Base-by-base conservation (phyloP, 1,284 basidiomycete species). In the Cryptococcus sp. region DNA sequence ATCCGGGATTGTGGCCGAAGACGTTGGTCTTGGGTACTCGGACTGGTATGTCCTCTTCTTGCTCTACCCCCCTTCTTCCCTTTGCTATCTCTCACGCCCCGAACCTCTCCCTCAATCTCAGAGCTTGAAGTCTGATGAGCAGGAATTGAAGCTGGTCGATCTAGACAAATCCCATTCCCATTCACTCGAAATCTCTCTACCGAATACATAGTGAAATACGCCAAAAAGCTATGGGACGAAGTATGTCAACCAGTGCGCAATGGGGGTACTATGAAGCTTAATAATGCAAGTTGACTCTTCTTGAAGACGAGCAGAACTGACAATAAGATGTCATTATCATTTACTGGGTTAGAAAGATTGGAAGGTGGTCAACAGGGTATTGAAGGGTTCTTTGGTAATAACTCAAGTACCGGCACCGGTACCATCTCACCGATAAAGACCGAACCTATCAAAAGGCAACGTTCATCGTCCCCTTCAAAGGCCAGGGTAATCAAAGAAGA, bases 1-100 rank as follows among this genome's bases (percentile, higher is more conserved):
- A 81, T 19, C 83, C 86, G 0, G 85, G 85, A 31, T 70, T 97
- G 18, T 98, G 93, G 92, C 94, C 94, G 0, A 97, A 91, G 73
- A 88, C 88, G 0, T 77, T 98, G 36, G 89, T 88, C 9, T 76
- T 98, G 19, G 82, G 85, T 56, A 81, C 83, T 25, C 79, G 87
- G 24, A 83, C 85, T 79, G 82, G 87, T 84, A 55, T 59, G 69
- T 50, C 31, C 1, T 63, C 53, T 50, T 36, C 34, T 36, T n/a
- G 10, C 11, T 10, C 34, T 36, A 10, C 11, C n/a, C 10, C 34
- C n/a, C 34, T 10, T 36, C 10, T n/a, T 36, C 34, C 11, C n/a
- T 10, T n/a, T 36, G n/a, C n/a, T n/a, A 10, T 10, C n/a, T 36
- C 34, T 36, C 10, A 10, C 34, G 34, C 34, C 34, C n/a, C 11